These are phyloP conservation scores for Ustilago lituana DNA, from an alignment of 1,284 basidiomycete species.

Conservation along the genomic window DNA sequence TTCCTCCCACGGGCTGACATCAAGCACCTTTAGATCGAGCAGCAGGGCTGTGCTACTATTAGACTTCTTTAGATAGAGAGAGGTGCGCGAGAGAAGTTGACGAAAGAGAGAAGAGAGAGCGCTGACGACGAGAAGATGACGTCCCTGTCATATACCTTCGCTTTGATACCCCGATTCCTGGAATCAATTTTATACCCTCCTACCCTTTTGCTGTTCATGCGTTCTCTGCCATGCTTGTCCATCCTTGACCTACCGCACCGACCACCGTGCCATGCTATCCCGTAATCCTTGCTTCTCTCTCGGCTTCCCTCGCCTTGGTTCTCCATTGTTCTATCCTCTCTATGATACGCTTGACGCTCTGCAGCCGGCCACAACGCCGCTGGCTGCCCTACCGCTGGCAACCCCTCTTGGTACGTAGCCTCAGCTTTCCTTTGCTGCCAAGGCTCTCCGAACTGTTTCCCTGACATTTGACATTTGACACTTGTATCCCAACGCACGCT, in stretches of 20 bases:
- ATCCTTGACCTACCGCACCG: conserved; percentile 19
- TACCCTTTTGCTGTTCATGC: neutral
- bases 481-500: neutral
- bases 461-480: conserved; percentile 2
- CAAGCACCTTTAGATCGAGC: neutral
- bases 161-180: conserved; percentile 45
- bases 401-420: conserved; percentile 56
- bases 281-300: neutral
- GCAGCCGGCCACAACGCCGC: conserved; percentile 64
- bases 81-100: conserved; percentile 27
- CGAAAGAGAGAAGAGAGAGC: conserved; percentile 38
- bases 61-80: too few relatives aligned
- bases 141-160: conserved; percentile 46
- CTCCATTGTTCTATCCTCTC: neutral
- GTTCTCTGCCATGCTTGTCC: conserved; percentile 1
- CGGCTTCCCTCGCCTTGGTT: neutral
- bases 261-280: neutral
- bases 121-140: conserved; percentile 53
- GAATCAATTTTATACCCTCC: conserved; percentile 25
- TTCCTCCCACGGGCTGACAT: neutral
- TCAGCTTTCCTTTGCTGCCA: too few relatives aligned
- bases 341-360: neutral
- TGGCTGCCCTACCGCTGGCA: conserved; percentile 61
- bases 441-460: neutral
- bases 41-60: neutral